Base-by-base conservation (phyloP, 2,329 filamentous ascomycete genomes). In the Cercospora brassicicola region DNA sequence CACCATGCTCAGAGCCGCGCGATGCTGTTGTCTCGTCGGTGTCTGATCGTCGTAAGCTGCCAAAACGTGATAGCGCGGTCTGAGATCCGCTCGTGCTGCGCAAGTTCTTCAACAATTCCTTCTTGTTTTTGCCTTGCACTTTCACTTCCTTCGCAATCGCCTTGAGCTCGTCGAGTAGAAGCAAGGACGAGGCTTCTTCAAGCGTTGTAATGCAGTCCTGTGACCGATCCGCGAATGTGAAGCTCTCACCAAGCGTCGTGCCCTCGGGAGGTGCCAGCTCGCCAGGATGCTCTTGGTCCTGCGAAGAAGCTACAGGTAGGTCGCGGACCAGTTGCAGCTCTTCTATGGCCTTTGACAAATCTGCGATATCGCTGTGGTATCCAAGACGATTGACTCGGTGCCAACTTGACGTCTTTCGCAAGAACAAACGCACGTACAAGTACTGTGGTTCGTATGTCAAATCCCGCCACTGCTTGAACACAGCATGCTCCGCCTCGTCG, bases 321-420 rank as follows among this genome's bases (percentile, higher is more conserved):
- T 78, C 70, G 64, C 88, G 84, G 13, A 73, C 72, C 42, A 78
- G 77, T 74, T 95, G 91, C 4, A 98, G 82, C 56, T 83, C 85
- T 11, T 82, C 78, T 3, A 93, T 88, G 1, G 92, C 91, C 13
- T 81, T 77, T 13, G 88, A 83, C 45, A 94, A 83, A 77, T 97
- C 88, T 55, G 89, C 86, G 69, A 99, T 91, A 77, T 98, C 94
- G 71, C 88, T 87, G 75, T 94, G 88, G 75, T 97, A 97, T 1
- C 88, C 88, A 28, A 99, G 81, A 23, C 89, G 88, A 74, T 86
- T 88, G 70, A 93, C 86, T 9, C 95, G 89, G 82, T 97, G 93
- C 95, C 95, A 99, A 1, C 89, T 89, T 23, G 91, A 91, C 1
- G 92, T 93, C 79, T 99, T 99, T 57, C 95, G 89, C 2, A 99